A percentile compares a stretch with the other conserved stretches of the same genome.
Evolutionary conservation across 257 asterid species (phyloP).

Genomic region (Plantago ovata): DNA sequence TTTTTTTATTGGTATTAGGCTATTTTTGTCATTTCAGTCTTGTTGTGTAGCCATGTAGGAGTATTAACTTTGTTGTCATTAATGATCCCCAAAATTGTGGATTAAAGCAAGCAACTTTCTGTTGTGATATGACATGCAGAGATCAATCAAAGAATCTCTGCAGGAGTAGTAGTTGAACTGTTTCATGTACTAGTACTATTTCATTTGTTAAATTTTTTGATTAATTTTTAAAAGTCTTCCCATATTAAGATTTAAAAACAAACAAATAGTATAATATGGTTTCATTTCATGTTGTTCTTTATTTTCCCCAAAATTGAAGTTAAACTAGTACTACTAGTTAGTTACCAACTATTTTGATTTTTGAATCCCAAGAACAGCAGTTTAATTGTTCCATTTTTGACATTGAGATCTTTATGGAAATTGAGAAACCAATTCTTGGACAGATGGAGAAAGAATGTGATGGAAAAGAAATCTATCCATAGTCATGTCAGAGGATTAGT

Average conservation of each 20-base stretch:
- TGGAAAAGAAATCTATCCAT: too few species aligned
- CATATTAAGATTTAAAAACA: too few species aligned
- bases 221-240: too few species aligned
- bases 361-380: constrained; percentile 60
- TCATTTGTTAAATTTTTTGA: too few species aligned
- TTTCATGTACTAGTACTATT: background rate
- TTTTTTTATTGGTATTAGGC: background rate
- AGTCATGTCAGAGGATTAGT: too few species aligned
- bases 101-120: constrained; percentile 20
- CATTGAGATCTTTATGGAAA: constrained; percentile 39
- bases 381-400: constrained; percentile 25
- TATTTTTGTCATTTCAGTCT: background rate
- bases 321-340: constrained; percentile 25
- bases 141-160: constrained; percentile 46
- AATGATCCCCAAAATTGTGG: constrained; percentile 33
- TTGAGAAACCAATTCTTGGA: too few species aligned
- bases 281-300: too few species aligned
- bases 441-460: too few species aligned
- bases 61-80: background rate
- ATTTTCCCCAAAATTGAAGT: constrained; percentile 15
- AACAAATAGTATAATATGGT: too few species aligned
- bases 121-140: constrained; percentile 43
- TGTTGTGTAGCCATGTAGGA: too few species aligned
- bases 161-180: constrained; percentile 8
- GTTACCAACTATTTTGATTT: constrained; percentile 40